Percentiles rank a stretch among this genome's conserved stretches.
Conservation (phyloP, 2,329 filamentous ascomycete genomes). For the Diaporthe sp. region DNA sequence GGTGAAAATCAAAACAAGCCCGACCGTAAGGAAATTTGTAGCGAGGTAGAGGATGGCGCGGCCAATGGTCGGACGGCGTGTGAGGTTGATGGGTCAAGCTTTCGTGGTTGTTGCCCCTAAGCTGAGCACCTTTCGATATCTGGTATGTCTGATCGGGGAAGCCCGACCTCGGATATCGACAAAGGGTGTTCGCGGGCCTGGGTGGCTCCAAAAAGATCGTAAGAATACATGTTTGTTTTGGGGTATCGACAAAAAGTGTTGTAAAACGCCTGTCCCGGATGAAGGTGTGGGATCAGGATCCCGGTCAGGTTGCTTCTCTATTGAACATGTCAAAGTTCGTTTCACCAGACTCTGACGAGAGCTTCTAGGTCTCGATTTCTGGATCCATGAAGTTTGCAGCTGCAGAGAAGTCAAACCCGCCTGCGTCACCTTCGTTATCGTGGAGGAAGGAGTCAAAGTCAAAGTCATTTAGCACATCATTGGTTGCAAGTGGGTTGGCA, state of each 20-base stretch:
- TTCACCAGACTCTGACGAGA: conserved; percentile 5
- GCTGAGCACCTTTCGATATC: conserved; percentile 2
- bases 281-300: conserved; percentile 20
- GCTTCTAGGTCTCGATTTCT: conserved; percentile 57
- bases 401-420: conserved; percentile 68
- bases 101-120: conserved; percentile 5
- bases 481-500: conserved; percentile 66
- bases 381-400: conserved; percentile 68
- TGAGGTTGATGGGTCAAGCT: conserved; percentile 6
- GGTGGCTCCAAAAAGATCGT: conserved; percentile 36
- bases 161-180: conserved; percentile 19
- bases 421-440: conserved; percentile 63
- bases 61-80: conserved; percentile 1
- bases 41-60: conserved; percentile 16
- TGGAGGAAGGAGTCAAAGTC: conserved; percentile 79
- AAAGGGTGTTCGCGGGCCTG: conserved; percentile 15
- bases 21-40: conserved; percentile 33
- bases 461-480: conserved; percentile 75
- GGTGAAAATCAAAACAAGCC: conserved; percentile 35
- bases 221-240: conserved; percentile 42
- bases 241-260: conserved; percentile 43
- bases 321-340: neutral
- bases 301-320: conserved; percentile 20
- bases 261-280: conserved; percentile 35
- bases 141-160: neutral